phyloP scores from a whole-genome alignment of 805 yeast genomes.

The Schwanniomyces occidentalis region DNA sequence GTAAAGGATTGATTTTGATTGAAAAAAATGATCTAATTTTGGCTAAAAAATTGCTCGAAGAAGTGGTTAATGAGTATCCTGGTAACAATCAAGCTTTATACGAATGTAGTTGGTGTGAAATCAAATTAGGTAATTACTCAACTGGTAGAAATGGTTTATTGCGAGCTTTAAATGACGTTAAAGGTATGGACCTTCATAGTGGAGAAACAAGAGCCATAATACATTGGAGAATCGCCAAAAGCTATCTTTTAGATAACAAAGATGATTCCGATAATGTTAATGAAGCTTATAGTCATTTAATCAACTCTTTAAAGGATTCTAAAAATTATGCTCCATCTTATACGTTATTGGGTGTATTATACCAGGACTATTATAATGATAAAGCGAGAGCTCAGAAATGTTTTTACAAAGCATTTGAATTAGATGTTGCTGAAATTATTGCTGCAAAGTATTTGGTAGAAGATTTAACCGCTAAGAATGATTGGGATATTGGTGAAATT shows the following conservation, averaged over 20 bases:
- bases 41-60: slow-evolving; percentile 55
- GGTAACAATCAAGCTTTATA: slow-evolving; percentile 57
- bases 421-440: slow-evolving; percentile 70
- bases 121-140: slow-evolving; percentile 50
- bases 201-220: slow-evolving; percentile 58
- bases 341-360: slow-evolving; percentile 78
- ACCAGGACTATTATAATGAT: slow-evolving; percentile 59
- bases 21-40: slow-evolving; percentile 58
- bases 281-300: slow-evolving; percentile 56
- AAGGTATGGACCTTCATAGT: slow-evolving; percentile 53
- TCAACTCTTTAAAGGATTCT: slow-evolving; percentile 62
- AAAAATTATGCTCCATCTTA: slow-evolving; percentile 76
- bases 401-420: slow-evolving; percentile 84
- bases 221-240: slow-evolving; percentile 74
- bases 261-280: slow-evolving; percentile 27
- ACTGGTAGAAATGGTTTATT: slow-evolving; percentile 55
- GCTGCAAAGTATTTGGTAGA: slow-evolving; percentile 76
- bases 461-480: slow-evolving; percentile 62
- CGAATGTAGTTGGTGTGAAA: slow-evolving; percentile 79
- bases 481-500: slow-evolving; percentile 85
- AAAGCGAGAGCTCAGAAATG: slow-evolving; percentile 75
- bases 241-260: slow-evolving; percentile 43
- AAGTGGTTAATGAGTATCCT: slow-evolving; percentile 51
- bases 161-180: slow-evolving; percentile 40
- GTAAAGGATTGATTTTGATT: slow-evolving; percentile 75